Conservation (phyloP, 495 filamentous ascomycete genomes). For the Neurospora sp. region DNA sequence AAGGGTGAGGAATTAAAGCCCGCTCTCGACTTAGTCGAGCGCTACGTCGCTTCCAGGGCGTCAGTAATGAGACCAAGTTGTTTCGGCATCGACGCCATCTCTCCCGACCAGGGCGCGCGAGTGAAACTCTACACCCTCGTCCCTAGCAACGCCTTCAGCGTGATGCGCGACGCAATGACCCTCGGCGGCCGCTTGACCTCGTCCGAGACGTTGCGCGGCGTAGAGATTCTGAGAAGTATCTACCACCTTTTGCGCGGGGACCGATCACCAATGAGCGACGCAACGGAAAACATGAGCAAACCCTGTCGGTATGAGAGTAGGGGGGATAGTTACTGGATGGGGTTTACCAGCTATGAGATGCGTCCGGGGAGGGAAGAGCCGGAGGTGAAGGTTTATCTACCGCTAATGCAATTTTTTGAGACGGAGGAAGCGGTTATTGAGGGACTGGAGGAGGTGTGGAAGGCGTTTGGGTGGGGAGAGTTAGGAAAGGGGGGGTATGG, state of each 20-base stretch:
- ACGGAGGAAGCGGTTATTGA: background rate
- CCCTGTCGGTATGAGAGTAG: background rate
- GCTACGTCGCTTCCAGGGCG: background rate
- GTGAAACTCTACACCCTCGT: background rate
- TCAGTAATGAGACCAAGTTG: too few relatives aligned
- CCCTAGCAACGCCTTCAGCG: background rate
- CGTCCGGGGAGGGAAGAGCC: background rate
- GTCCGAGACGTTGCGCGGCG: background rate
- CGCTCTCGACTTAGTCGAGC: background rate
- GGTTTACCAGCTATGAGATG: background rate
- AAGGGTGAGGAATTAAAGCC: fast-evolving
- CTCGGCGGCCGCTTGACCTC: background rate
- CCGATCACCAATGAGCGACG: background rate
- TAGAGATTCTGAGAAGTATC: background rate
- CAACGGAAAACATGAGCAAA: background rate
- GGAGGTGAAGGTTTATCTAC: background rate
- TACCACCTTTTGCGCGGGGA: background rate
- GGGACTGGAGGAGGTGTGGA: background rate
- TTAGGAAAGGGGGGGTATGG: background rate
- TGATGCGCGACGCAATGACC: background rate
- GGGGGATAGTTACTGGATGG: background rate
- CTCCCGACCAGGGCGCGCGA: background rate
- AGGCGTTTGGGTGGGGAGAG: background rate
- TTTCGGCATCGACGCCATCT: background rate
- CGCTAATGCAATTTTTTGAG: background rate